Evolutionary conservation across 192 early-diverging fungal genomes (phyloP).

Genomic region (Spinellus fusiger): DNA sequence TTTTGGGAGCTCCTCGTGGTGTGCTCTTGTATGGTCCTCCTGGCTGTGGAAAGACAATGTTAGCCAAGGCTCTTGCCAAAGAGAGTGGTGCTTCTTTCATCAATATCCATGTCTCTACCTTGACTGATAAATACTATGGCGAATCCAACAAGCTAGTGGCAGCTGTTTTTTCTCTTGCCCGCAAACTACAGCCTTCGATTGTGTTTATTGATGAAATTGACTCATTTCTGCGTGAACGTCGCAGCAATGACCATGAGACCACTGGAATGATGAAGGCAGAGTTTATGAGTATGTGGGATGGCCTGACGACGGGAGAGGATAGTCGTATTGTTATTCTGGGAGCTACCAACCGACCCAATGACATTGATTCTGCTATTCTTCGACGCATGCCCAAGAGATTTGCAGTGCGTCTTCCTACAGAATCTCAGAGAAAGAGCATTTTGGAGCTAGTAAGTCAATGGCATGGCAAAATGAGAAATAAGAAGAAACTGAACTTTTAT

Average conservation of each 20-base stretch:
- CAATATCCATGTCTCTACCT: conserved; percentile 93
- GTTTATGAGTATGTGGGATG: conserved; percentile 99
- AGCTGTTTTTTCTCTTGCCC: conserved; percentile 89
- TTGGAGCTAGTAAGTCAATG: conserved; percentile 56
- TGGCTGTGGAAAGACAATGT: conserved; percentile 97
- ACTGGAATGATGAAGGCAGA: conserved; percentile 99
- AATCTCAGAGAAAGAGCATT: conserved; percentile 79
- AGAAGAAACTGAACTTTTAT: not conserved
- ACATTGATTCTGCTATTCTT: conserved; percentile 96
- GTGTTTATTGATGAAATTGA: conserved; percentile 99
- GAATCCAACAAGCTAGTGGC: conserved; percentile 92
- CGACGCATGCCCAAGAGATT: conserved; percentile 97
- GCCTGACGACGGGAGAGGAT: conserved; percentile 71
- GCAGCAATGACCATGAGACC: conserved; percentile 90
- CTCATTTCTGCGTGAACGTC: conserved; percentile 87
- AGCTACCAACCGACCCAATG: conserved; percentile 96
- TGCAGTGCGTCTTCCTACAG: conserved; percentile 75
- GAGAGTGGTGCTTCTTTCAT: conserved; percentile 98
- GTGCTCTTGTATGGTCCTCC: conserved; percentile 94
- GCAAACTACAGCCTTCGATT: conserved; percentile 92
- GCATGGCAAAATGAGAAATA: too few relatives aligned
- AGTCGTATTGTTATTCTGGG: conserved; percentile 74
- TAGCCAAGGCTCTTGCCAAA: conserved; percentile 95
- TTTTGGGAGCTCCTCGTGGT: conserved; percentile 91
- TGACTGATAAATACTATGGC: conserved; percentile 98